These are phyloP conservation scores for Henckelia pumila DNA, from an alignment of 257 asterid genomes.

Conservation along the genomic window DNA sequence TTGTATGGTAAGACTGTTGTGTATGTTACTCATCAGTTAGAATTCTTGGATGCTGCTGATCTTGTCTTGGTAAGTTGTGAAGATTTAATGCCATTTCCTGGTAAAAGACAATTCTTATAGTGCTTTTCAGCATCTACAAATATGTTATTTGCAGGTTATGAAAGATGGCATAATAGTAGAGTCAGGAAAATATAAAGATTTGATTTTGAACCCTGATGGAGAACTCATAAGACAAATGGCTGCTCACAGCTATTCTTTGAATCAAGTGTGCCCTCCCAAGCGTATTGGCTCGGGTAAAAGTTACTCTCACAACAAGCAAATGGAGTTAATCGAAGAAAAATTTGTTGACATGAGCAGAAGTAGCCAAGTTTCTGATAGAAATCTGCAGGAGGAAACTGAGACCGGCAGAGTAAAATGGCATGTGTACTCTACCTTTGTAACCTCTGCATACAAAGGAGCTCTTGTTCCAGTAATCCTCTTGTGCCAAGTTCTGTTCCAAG, in stretches of 20 bases:
- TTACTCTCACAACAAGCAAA: slow-evolving; percentile 27
- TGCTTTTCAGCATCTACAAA: not conserved
- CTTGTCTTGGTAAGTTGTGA: slow-evolving; percentile 59
- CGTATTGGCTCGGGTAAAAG: slow-evolving; percentile 25
- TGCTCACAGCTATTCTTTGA: slow-evolving; percentile 57
- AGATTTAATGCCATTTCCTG: not conserved
- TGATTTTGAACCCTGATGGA: slow-evolving; percentile 52
- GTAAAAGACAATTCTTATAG: not conserved
- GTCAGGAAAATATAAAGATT: slow-evolving; percentile 64
- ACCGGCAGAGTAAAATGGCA: slow-evolving; percentile 78
- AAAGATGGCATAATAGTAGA: slow-evolving; percentile 71
- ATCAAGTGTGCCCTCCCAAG: slow-evolving; percentile 48
- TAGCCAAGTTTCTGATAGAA: slow-evolving; percentile 27
- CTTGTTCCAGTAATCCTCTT: slow-evolving; percentile 68
- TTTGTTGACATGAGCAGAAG: slow-evolving; percentile 39
- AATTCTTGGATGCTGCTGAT: slow-evolving; percentile 68
- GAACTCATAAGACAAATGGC: slow-evolving; percentile 60
- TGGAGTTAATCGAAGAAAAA: slow-evolving; percentile 37
- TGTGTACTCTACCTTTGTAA: slow-evolving; percentile 64
- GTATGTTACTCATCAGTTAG: slow-evolving; percentile 84
- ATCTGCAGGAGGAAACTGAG: slow-evolving; percentile 50
- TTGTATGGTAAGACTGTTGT: slow-evolving; percentile 56
- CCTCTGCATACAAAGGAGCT: slow-evolving; percentile 70
- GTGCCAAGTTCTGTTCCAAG: slow-evolving; percentile 74
- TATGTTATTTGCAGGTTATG: slow-evolving; percentile 44